phyloP scores from a whole-genome alignment of 2,329 filamentous ascomycete genomes.

The Aureobasidium sp. region DNA sequence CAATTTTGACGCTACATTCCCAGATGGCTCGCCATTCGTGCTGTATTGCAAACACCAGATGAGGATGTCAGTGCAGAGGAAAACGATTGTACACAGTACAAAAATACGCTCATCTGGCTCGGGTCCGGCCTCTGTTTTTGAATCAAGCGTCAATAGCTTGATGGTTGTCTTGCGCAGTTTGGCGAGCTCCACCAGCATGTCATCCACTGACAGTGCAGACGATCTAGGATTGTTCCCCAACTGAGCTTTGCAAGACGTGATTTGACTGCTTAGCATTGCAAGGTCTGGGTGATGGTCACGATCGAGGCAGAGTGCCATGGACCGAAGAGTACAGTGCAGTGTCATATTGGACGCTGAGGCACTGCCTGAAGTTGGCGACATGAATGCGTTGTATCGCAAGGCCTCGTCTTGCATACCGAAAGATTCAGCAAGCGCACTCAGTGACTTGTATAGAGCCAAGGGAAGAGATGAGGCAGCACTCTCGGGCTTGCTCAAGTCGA shows the following conservation, averaged over 20 bases:
- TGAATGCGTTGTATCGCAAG: background rate
- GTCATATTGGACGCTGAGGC: background rate
- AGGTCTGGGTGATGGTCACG: background rate
- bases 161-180: background rate
- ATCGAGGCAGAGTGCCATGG: background rate
- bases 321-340: background rate
- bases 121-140: background rate
- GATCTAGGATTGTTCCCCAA: background rate
- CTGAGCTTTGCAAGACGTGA: background rate
- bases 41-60: background rate
- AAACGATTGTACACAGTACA: background rate
- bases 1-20: background rate
- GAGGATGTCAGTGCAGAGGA: background rate
- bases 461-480: background rate
- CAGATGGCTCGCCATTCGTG: background rate
- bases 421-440: background rate
- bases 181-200: background rate
- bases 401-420: slow-evolving; percentile 1
- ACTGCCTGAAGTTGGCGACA: background rate
- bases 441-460: background rate
- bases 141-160: background rate
- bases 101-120: background rate
- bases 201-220: background rate
- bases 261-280: background rate
- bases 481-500: background rate